Evolutionary conservation across 2,329 filamentous ascomycete species (phyloP).

Genomic region (Alternaria angustiovoidea): DNA sequence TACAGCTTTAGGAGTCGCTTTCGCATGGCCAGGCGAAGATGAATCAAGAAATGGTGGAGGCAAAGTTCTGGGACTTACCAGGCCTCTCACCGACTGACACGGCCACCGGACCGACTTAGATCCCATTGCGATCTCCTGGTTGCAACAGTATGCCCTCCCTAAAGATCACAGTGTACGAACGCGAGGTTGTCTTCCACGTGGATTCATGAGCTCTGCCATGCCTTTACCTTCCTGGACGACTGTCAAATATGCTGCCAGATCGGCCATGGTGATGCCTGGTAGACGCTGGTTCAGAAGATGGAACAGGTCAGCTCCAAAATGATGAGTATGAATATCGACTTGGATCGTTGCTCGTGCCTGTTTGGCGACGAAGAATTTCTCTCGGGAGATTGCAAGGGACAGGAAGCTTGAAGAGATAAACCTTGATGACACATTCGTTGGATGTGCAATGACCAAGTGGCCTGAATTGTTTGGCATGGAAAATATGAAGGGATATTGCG

Average conservation of each 20-base stretch:
- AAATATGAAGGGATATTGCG: background rate
- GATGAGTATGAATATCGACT: background rate
- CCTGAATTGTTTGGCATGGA: background rate
- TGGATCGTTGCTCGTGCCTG: background rate
- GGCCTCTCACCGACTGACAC: background rate
- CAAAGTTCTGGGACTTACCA: background rate
- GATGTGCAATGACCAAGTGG: background rate
- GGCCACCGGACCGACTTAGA: background rate
- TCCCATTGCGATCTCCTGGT: background rate
- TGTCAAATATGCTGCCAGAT: background rate
- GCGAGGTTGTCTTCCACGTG: background rate
- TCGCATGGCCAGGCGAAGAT: background rate
- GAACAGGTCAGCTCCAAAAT: background rate
- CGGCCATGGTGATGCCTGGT: background rate
- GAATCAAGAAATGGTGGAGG: background rate
- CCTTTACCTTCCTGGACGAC: background rate
- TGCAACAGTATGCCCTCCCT: background rate
- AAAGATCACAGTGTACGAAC: background rate
- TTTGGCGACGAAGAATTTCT: background rate
- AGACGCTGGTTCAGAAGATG: background rate
- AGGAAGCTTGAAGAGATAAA: background rate
- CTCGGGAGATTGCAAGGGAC: background rate
- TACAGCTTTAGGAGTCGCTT: background rate
- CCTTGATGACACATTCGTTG: background rate
- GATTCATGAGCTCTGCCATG: background rate